Percentiles rank a stretch among this genome's conserved stretches.
Evolutionary conservation across 2,329 filamentous ascomycete genomes (phyloP).

Genomic region (Paraconiothyrium brasiliense): DNA sequence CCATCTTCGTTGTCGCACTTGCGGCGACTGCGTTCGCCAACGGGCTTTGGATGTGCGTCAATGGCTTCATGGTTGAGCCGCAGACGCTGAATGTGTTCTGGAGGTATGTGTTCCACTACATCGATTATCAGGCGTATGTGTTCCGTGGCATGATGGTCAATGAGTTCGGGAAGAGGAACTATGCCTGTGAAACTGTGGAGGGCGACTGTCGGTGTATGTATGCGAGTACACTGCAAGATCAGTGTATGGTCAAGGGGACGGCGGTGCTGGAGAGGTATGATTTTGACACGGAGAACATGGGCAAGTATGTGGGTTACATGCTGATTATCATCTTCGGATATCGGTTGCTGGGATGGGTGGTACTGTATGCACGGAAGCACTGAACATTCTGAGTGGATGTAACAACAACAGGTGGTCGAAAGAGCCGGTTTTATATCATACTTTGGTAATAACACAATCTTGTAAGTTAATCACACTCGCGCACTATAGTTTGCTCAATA

Average conservation of each 20-base stretch:
- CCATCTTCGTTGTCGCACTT: constrained; percentile 81
- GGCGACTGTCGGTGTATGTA: constrained; percentile 75
- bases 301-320: constrained; percentile 79
- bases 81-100: constrained; percentile 82
- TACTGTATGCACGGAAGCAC: constrained; percentile 57
- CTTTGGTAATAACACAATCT: too few species aligned
- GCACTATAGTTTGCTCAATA: too few species aligned
- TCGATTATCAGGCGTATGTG: constrained; percentile 86
- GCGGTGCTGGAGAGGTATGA: constrained; percentile 76
- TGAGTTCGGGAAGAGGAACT: constrained; percentile 75
- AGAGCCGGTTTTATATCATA: too few species aligned
- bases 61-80: constrained; percentile 81
- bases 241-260: constrained; percentile 76
- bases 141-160: constrained; percentile 96
- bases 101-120: constrained; percentile 88
- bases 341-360: constrained; percentile 72
- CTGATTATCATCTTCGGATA: constrained; percentile 79
- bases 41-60: constrained; percentile 88
- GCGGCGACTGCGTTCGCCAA: constrained; percentile 86
- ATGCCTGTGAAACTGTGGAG: constrained; percentile 62
- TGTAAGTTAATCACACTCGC: too few species aligned
- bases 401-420: too few species aligned
- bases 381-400: constrained; percentile 11
- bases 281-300: constrained; percentile 70
- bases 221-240: constrained; percentile 65